These are phyloP conservation scores for Trichomonascaceae sp. DNA, from an alignment of 1,139 yeast genomes.

Conservation along the genomic window DNA sequence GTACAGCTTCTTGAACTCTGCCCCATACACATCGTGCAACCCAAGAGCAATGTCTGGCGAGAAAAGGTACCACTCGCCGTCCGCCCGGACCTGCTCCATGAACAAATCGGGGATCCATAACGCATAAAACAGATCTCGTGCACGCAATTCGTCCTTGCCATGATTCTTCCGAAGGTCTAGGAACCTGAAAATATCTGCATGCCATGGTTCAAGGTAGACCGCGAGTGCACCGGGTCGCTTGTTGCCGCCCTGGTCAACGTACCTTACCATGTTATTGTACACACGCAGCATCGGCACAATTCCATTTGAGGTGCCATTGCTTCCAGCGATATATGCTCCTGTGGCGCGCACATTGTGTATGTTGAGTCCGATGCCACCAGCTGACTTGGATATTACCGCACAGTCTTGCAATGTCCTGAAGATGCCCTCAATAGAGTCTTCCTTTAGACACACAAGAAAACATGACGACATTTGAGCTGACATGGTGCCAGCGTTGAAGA, in stretches of 20 bases:
- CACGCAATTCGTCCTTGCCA: slow-evolving; percentile 74
- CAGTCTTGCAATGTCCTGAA: slow-evolving; percentile 64
- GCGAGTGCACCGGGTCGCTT: slow-evolving; percentile 82
- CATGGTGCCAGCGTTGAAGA: slow-evolving; percentile 71
- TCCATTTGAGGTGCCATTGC: slow-evolving; percentile 68
- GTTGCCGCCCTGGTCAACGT: slow-evolving; percentile 81
- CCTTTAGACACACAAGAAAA: slow-evolving; percentile 66
- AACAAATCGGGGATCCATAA: slow-evolving; percentile 76
- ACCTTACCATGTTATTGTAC: slow-evolving; percentile 73
- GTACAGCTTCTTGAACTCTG: slow-evolving; percentile 50
- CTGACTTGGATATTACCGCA: slow-evolving; percentile 66
- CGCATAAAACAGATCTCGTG: slow-evolving; percentile 72
- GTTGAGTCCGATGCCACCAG: slow-evolving; percentile 78
- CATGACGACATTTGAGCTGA: slow-evolving; percentile 68
- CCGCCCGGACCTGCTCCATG: slow-evolving; percentile 60
- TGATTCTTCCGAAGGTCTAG: slow-evolving; percentile 65
- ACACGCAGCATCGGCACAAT: slow-evolving; percentile 75
- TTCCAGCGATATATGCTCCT: slow-evolving; percentile 63
- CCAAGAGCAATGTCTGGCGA: slow-evolving; percentile 74
- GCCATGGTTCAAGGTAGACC: slow-evolving; percentile 76
- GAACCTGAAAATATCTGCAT: slow-evolving; percentile 61
- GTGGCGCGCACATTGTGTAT: slow-evolving; percentile 60
- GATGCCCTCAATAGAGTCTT: slow-evolving; percentile 71
- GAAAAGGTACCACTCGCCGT: slow-evolving; percentile 64
- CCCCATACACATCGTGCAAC: slow-evolving; percentile 55